Evolutionary conservation across 2,329 filamentous ascomycete genomes (phyloP), one percentile per base, ranked within the genome.

Genomic region (Lasiodiplodia gonubiensis): DNA sequence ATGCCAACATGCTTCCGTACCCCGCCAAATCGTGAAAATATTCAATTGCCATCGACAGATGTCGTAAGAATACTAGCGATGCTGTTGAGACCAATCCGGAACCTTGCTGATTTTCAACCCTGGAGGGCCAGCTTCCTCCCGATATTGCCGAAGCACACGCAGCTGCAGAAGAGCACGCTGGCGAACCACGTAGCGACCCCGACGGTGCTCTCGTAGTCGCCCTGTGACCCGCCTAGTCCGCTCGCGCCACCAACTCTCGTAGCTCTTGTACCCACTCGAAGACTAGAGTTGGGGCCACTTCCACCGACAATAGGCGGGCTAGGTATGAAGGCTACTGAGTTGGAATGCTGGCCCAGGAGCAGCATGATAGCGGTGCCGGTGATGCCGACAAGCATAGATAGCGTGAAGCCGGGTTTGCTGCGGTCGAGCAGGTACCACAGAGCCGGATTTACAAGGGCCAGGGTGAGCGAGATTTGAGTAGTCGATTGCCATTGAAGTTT

Each of bases 401-500:
- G 86, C 39, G 95, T 81, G 72, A 98, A 91, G 4, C 95, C 95
- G 0, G 93, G 87, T 71, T 89, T 89, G 55, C 93, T 95, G 61
- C 94, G 92, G 80, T 99, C 95, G 75, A 99, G 91, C 27, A 98
- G 85, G 80, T 97, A 99, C 95, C 95, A 99, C 21, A 99, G 83
- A 11, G 95, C 91, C 1, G 95, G 94, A 76, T 98, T 98, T 23
- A 91, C 92, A 68, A 98, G 88, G 25, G 93, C 92, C 59, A 99
- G 88, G 0, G 94, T 95, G 30, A 96, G 80, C 1, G 94, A 96
- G 23, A 96, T 89, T 79, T 99, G 95, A n/a, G 97, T 88, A 1
- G 93, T 95, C 10, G 94, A 97, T 73, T 94, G 87, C 95, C 95
- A 99, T 1, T 93, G 92, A 11, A 97, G 87, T 78, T 92, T 92